phyloP scores from a whole-genome alignment of 345 rosid genomes.

The Eucalyptus pauciflora region DNA sequence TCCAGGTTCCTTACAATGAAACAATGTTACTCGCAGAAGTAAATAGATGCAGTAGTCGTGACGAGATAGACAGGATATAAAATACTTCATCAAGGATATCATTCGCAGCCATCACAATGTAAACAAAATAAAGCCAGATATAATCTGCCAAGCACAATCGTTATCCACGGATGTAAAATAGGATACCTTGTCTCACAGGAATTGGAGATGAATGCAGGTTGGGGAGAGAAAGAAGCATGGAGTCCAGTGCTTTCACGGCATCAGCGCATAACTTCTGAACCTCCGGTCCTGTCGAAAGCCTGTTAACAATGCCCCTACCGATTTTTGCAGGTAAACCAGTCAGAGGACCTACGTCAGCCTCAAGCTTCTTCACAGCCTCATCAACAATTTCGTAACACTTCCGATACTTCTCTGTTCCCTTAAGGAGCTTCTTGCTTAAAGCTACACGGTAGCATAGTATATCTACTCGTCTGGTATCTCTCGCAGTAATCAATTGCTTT shows the following conservation, averaged over 20 bases:
- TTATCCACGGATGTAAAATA: not conserved
- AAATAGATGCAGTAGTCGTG: not conserved
- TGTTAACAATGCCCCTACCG: slow-evolving; percentile 80
- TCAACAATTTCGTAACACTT: slow-evolving; percentile 44
- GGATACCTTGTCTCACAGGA: slow-evolving; percentile 26
- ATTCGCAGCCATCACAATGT: not conserved
- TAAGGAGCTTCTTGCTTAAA: slow-evolving; percentile 63
- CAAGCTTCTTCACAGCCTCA: slow-evolving; percentile 70
- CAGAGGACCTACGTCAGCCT: slow-evolving; percentile 78
- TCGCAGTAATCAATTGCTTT: slow-evolving; percentile 71
- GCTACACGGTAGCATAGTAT: slow-evolving; percentile 81
- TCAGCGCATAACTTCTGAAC: slow-evolving; percentile 61
- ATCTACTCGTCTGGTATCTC: slow-evolving; percentile 74
- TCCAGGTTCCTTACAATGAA: not conserved
- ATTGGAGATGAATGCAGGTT: not conserved
- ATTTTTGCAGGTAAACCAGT: slow-evolving; percentile 75
- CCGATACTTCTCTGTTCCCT: slow-evolving; percentile 42
- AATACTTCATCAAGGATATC: not conserved
- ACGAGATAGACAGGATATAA: not conserved
- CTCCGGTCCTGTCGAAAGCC: slow-evolving; percentile 71
- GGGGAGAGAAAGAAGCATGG: slow-evolving; percentile 26
- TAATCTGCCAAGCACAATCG: not conserved
- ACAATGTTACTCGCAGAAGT: not conserved
- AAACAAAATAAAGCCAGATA: not conserved
- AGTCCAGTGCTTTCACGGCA: slow-evolving; percentile 59